phyloP scores from a whole-genome alignment of 106 monocot species.

The Narthecium ossifragum region DNA sequence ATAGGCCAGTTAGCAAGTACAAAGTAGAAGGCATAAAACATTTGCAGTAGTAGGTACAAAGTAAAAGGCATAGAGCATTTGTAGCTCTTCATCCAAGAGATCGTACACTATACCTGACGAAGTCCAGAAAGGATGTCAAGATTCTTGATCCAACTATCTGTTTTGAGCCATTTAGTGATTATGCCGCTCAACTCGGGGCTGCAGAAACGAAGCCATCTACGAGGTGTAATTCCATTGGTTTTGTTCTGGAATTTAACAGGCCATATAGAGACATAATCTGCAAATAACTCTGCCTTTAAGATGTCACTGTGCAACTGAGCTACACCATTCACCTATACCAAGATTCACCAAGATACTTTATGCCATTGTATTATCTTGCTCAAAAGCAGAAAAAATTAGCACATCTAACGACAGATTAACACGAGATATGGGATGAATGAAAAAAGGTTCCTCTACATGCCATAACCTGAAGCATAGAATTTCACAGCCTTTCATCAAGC shows the following conservation, averaged over 20 bases:
- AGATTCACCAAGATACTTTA: background rate
- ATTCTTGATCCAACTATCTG: constrained; percentile 79
- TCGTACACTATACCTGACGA: constrained; percentile 37
- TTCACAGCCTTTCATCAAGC: too few relatives aligned
- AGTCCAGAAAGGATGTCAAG: constrained; percentile 87
- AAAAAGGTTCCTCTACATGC: too few relatives aligned
- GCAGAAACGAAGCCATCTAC: constrained; percentile 79
- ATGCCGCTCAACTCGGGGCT: constrained; percentile 73
- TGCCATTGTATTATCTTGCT: too few relatives aligned
- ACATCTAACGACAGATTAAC: too few relatives aligned
- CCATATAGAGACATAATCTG: constrained; percentile 78
- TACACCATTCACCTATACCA: constrained; percentile 87
- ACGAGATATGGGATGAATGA: too few relatives aligned
- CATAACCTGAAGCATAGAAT: too few relatives aligned
- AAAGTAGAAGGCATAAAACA: background rate
- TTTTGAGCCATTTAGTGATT: constrained; percentile 92
- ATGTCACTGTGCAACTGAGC: constrained; percentile 91
- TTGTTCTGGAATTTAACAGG: constrained; percentile 89
- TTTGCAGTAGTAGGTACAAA: background rate
- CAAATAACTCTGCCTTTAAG: constrained; percentile 70
- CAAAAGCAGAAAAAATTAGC: too few relatives aligned
- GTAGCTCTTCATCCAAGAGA: background rate
- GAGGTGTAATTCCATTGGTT: constrained; percentile 93
- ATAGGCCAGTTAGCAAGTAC: background rate
- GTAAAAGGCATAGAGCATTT: background rate